Base-by-base conservation (phyloP, 139 green algal genomes). In the Nannochloris sp. region DNA sequence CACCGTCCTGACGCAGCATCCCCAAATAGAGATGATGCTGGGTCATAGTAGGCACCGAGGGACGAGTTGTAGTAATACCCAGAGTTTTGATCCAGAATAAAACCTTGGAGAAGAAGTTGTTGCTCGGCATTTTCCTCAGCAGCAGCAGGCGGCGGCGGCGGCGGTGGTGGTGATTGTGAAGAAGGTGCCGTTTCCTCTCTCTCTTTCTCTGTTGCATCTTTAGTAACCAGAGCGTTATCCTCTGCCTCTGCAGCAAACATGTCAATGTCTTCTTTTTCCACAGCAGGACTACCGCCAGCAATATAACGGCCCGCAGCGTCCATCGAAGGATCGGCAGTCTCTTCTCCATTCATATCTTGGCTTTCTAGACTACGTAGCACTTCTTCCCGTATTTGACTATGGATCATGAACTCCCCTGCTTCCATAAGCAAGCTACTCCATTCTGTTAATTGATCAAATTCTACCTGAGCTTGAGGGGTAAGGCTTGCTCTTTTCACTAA, bases 361-460 rank as follows among this genome's bases (percentile, higher is more conserved):
- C 15, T 46, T 32, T 1, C 60, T 34, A 46, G 24, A 46, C 13
- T 53, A 32, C 32, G 56, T 46, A n/a, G n/a, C 15, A 78, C 37
- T 15, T 64, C 15, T 36, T 79, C 72, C 12, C 54, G 53, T 4
- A 25, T 67, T 37, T 45, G 54, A 58, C 29, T 75, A 61, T 87
- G 76, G 14, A 85, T 56, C 25, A 48, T 42, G 34, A 66, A 69
- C 32, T 80, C 65, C 5, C 80, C 80, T 30, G 72, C 45, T n/a
- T 61, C 46, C 47, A 87, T 56, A 48, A 85, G 63, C 29, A 70
- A 2, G 34, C 67, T 79, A 25, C 70, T 70, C 34, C 63, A 73
- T 30, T 78, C 75, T 29, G 80, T 87, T 47, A 83, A 35, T 3
- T 48, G 29, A 54, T 84, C 66, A 53, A 84, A 87, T 10, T 34